Evolutionary conservation across 2,329 filamentous ascomycete genomes (phyloP).

Genomic region (Chaetomium sp.): DNA sequence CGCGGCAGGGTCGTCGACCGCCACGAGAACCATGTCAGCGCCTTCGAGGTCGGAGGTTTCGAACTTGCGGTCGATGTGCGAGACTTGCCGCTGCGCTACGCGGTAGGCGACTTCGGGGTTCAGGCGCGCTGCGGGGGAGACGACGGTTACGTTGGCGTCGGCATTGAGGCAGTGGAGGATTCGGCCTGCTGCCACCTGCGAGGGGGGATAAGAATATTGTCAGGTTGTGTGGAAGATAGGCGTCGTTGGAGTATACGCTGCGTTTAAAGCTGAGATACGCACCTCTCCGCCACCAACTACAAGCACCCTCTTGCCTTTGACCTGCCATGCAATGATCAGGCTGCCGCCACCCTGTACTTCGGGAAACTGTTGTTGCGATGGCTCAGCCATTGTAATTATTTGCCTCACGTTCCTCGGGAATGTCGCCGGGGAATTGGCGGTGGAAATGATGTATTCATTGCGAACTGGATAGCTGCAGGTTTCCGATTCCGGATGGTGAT

Average conservation of each 20-base stretch:
- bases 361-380: slow-evolving; percentile 47
- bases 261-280: slow-evolving; percentile 27
- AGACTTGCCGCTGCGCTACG: slow-evolving; percentile 66
- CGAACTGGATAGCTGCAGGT: no score
- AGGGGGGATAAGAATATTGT: neutral
- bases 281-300: slow-evolving; percentile 95
- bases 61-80: slow-evolving; percentile 77
- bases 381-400: slow-evolving; percentile 3
- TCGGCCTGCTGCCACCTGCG: slow-evolving; percentile 85
- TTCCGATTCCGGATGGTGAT: neutral
- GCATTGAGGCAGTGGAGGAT: slow-evolving; percentile 93
- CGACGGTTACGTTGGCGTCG: slow-evolving; percentile 81
- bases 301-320: slow-evolving; percentile 80
- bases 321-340: slow-evolving; percentile 92
- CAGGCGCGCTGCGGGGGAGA: slow-evolving; percentile 72
- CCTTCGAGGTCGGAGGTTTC: slow-evolving; percentile 78
- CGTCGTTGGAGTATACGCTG: neutral
- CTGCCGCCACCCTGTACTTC: slow-evolving; percentile 85
- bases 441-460: no score
- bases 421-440: no score
- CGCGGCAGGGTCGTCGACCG: slow-evolving; percentile 88
- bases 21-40: slow-evolving; percentile 82
- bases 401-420: no score
- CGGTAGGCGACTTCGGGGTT: slow-evolving; percentile 85
- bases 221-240: neutral